Conservation (phyloP, 2,329 filamentous ascomycete genomes). For the Alternaria brassicae region DNA sequence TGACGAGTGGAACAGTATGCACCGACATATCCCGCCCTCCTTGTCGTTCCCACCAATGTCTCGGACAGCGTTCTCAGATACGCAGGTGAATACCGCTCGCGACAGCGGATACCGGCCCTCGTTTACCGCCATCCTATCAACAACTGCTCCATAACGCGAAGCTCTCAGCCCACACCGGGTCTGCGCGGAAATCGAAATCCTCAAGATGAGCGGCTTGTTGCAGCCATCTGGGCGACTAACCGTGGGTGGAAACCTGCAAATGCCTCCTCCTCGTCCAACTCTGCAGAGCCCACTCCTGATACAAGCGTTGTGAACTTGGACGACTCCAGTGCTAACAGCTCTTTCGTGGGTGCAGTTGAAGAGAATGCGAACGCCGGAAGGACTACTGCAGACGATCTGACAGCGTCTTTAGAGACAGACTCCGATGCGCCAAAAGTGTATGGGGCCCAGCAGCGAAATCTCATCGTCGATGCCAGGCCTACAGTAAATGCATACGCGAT, state of each 20-base stretch:
- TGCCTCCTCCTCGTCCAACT: conserved; percentile 33
- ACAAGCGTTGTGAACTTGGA: conserved; percentile 44
- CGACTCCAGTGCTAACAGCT: conserved; percentile 44
- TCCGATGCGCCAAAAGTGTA: conserved; percentile 64
- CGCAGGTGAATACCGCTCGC: conserved; percentile 85
- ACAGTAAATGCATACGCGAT: conserved; percentile 94
- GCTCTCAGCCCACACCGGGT: conserved; percentile 89
- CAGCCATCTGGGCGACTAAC: conserved; percentile 84
- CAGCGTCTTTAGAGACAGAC: conserved; percentile 48
- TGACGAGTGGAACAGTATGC: conserved; percentile 67
- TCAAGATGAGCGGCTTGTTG: conserved; percentile 92
- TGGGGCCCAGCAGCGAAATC: conserved; percentile 88
- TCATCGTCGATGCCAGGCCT: conserved; percentile 95
- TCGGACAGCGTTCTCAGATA: conserved; percentile 98
- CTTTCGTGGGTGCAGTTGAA: conserved; percentile 44
- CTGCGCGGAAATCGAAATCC: conserved; percentile 88
- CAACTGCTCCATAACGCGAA: conserved; percentile 94
- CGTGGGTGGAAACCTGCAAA: conserved; percentile 45
- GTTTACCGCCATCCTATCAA: conserved; percentile 97
- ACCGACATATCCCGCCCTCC: conserved; percentile 84
- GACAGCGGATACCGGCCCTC: conserved; percentile 84
- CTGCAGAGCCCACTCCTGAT: conserved; percentile 39
- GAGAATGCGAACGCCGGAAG: conserved; percentile 25
- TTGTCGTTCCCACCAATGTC: conserved; percentile 85
- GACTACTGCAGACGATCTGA: conserved; percentile 37